Conservation (phyloP, 108 stramenopile species). For the Cylindrotheca fusiformis region DNA sequence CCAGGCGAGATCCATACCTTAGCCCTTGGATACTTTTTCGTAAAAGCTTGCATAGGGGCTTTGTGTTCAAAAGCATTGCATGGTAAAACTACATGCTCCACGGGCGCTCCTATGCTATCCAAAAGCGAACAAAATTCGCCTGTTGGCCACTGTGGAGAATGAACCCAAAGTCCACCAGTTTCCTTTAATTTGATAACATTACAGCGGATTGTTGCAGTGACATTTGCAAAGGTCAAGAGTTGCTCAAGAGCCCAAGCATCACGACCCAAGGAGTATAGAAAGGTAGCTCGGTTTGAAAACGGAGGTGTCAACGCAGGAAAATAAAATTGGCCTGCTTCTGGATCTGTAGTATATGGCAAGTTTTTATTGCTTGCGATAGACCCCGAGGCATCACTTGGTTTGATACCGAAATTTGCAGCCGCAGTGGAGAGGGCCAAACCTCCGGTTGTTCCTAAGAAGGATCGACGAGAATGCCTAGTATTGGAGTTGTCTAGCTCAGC, state of each 20-base stretch:
- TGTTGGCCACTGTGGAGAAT: constrained; percentile 56
- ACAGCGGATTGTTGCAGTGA: constrained; percentile 57
- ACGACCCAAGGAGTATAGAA: constrained; percentile 51
- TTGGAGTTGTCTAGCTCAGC: too few relatives aligned
- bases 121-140: constrained; percentile 53
- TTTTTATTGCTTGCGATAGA: background rate
- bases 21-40: constrained; percentile 39
- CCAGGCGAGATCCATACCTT: constrained; percentile 56
- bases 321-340: constrained; percentile 27
- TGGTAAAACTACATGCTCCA: constrained; percentile 49
- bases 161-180: constrained; percentile 53
- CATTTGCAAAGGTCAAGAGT: constrained; percentile 61
- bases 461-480: too few relatives aligned
- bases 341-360: constrained; percentile 6
- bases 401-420: background rate
- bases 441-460: too few relatives aligned
- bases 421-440: background rate
- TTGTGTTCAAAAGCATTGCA: constrained; percentile 63
- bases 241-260: constrained; percentile 69
- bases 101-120: constrained; percentile 34
- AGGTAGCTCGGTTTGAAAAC: constrained; percentile 51
- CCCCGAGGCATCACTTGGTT: background rate
- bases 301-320: constrained; percentile 58
- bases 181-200: constrained; percentile 40
- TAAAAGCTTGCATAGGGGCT: constrained; percentile 45